phyloP scores from a whole-genome alignment of 257 asterid species.

The Nicotiana paniculata region DNA sequence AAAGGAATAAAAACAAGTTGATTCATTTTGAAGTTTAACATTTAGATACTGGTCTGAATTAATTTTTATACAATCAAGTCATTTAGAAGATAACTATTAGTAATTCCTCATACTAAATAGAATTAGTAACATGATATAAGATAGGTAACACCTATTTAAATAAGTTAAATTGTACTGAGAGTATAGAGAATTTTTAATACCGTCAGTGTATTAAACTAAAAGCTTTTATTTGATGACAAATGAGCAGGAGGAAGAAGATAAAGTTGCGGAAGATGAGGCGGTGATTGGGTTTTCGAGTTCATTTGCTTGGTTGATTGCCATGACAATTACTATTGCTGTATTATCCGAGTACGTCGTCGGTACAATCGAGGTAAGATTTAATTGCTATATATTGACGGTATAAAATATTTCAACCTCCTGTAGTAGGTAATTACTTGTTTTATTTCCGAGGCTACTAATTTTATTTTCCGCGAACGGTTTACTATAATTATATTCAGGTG shows the following conservation, averaged over 20 bases:
- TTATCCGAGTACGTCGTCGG: slow-evolving; percentile 42
- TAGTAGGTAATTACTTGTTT: no score
- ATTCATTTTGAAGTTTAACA: background rate
- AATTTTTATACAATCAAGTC: background rate
- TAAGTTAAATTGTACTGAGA: background rate
- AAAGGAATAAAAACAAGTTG: background rate
- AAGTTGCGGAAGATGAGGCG: slow-evolving; percentile 17
- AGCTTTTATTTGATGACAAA: background rate
- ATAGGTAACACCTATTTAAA: background rate
- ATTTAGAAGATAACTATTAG: background rate
- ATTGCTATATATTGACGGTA: no score
- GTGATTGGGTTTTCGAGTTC: slow-evolving; percentile 38
- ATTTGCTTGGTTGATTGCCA: slow-evolving; percentile 29
- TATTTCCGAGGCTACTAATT: no score
- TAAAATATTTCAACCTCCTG: no score
- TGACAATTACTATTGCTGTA: slow-evolving; percentile 30
- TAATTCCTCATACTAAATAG: no score
- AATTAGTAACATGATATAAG: background rate
- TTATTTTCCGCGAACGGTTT: no score
- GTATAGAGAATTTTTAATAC: background rate
- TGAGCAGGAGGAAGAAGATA: slow-evolving; percentile 12
- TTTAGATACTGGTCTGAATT: background rate
- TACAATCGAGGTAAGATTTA: slow-evolving; percentile 32
- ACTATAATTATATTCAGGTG: no score
- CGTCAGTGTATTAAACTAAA: background rate